Conservation (phyloP, 2,329 filamentous ascomycete genomes). For the Claviceps humidiphila region DNA sequence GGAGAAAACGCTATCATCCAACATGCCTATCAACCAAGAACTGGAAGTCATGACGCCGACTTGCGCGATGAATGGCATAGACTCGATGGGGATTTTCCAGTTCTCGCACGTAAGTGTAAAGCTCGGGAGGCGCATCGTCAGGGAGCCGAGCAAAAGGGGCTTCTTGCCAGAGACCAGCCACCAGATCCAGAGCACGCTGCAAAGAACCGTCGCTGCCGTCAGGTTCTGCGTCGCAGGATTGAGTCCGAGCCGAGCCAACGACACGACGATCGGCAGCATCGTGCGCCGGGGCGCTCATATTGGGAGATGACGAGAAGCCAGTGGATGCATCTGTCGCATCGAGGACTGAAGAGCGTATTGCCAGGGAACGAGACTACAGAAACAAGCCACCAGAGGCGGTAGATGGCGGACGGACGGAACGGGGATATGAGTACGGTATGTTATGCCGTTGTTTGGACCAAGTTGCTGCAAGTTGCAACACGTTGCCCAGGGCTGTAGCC, state of each 20-base stretch:
- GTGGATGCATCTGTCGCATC: conserved; percentile 3
- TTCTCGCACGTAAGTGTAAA: conserved; percentile 40
- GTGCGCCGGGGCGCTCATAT: conserved; percentile 9
- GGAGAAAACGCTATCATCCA: neutral
- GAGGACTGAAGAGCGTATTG: neutral
- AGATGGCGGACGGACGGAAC: neutral
- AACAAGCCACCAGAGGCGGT: neutral
- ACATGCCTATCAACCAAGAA: conserved; percentile 52
- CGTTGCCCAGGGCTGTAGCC: too few species aligned
- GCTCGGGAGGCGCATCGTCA: conserved; percentile 43
- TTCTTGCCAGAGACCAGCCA: conserved; percentile 48
- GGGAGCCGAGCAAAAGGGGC: conserved; percentile 47
- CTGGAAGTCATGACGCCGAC: conserved; percentile 51
- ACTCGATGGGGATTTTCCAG: conserved; percentile 49
- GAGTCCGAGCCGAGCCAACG: conserved; percentile 1
- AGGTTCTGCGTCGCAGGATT: neutral
- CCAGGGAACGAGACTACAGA: neutral
- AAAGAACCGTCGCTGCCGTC: conserved; percentile 4
- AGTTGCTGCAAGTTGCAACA: neutral
- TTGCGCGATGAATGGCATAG: conserved; percentile 47
- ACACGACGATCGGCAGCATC: conserved; percentile 3
- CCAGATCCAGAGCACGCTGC: conserved; percentile 30
- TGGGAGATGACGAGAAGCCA: neutral
- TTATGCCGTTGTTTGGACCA: neutral
- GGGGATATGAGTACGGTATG: neutral